Evolutionary conservation across 2,329 filamentous ascomycete species (phyloP).

Genomic region (Penicillium sp.): DNA sequence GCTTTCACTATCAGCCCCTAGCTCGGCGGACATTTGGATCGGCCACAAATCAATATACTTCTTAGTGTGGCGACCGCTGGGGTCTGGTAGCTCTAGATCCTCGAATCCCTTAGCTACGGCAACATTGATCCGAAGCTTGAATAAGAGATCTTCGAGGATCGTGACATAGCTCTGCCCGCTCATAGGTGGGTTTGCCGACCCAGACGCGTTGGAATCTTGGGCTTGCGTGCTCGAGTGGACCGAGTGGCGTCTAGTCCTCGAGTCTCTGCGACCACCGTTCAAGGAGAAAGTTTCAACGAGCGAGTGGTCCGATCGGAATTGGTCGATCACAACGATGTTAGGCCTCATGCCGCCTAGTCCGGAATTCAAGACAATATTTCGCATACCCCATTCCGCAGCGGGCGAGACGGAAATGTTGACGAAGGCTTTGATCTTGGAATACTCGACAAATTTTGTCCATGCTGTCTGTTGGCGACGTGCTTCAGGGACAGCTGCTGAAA

Average conservation of each 20-base stretch:
- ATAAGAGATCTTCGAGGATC: constrained; percentile 75
- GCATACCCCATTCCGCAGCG: constrained; percentile 77
- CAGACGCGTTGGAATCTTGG: constrained; percentile 59
- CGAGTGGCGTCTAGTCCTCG: constrained; percentile 21
- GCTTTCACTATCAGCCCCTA: constrained; percentile 65
- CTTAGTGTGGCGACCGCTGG: constrained; percentile 61
- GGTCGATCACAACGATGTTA: constrained; percentile 80
- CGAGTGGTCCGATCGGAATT: constrained; percentile 64
- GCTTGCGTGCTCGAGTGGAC: constrained; percentile 5
- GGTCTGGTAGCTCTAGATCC: constrained; percentile 68
- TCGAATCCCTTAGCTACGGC: constrained; percentile 82
- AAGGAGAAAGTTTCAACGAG: constrained; percentile 57
- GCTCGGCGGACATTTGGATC: constrained; percentile 88
- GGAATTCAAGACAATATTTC: constrained; percentile 78
- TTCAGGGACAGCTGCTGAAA: constrained; percentile 74
- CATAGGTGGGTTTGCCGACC: constrained; percentile 67
- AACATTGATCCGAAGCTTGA: constrained; percentile 78
- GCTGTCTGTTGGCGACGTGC: constrained; percentile 76
- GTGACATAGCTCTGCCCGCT: constrained; percentile 74
- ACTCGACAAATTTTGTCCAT: constrained; percentile 86
- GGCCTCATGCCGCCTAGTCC: constrained; percentile 85
- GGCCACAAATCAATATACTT: constrained; percentile 88
- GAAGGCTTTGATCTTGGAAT: constrained; percentile 83
- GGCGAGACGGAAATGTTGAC: constrained; percentile 84
- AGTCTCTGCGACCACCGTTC: constrained; percentile 33